Conservation (phyloP, 2,329 filamentous ascomycete genomes). For the Aureobasidium sp. region DNA sequence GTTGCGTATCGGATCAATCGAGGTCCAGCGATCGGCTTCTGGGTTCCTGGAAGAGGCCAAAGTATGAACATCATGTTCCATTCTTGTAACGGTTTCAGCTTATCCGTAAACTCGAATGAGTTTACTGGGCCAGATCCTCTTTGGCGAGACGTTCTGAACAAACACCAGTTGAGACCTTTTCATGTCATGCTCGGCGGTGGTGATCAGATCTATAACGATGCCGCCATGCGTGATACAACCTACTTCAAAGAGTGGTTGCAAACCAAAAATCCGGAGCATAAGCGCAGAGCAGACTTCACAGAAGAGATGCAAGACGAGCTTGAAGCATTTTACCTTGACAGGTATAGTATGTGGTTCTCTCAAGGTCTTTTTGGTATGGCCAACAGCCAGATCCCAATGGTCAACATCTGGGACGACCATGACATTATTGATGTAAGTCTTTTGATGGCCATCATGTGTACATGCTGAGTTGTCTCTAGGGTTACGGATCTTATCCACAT, state of each 20-base stretch:
- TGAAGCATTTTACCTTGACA: slow-evolving; percentile 78
- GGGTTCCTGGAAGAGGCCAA: slow-evolving; percentile 78
- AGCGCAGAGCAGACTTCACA: slow-evolving; percentile 71
- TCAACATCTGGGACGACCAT: slow-evolving; percentile 97
- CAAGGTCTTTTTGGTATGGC: slow-evolving; percentile 91
- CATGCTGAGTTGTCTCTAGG: slow-evolving; percentile 44
- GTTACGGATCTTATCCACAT: slow-evolving; percentile 87
- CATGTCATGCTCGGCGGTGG: slow-evolving; percentile 98
- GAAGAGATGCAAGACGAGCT: slow-evolving; percentile 79
- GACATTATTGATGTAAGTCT: slow-evolving; percentile 45
- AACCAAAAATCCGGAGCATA: slow-evolving; percentile 71
- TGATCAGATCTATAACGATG: slow-evolving; percentile 95
- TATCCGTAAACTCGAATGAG: slow-evolving; percentile 66
- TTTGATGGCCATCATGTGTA: not conserved
- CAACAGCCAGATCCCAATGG: slow-evolving; percentile 91
- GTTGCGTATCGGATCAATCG: slow-evolving; percentile 94
- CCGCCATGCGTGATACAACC: slow-evolving; percentile 64
- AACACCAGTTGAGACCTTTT: slow-evolving; percentile 84
- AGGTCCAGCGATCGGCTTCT: slow-evolving; percentile 82
- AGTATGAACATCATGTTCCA: slow-evolving; percentile 99
- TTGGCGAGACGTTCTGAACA: slow-evolving; percentile 94
- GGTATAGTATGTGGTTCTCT: slow-evolving; percentile 93
- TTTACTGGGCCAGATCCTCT: slow-evolving; percentile 91
- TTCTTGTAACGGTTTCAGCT: slow-evolving; percentile 92
- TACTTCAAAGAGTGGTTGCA: slow-evolving; percentile 79